Conservation (phyloP, 73 alveolate genomes). For the Vitrella brassicaformis region DNA sequence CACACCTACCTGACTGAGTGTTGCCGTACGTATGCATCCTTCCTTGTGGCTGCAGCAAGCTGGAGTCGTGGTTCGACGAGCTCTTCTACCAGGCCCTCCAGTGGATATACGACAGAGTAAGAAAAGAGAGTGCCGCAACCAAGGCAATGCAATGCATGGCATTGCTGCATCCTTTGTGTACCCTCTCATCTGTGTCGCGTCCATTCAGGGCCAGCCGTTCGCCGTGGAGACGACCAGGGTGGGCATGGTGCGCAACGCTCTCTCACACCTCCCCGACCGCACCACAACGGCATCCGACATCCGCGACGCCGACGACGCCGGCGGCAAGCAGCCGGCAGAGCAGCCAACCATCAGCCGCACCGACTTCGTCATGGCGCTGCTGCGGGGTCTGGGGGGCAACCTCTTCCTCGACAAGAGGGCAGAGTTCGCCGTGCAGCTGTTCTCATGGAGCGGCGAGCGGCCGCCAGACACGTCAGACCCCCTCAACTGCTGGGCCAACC, state of each 20-base stretch:
- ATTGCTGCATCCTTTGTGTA: too few species aligned
- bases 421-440: conserved; percentile 41
- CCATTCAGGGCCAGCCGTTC: conserved; percentile 35
- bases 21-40: neutral
- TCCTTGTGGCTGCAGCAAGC: conserved; percentile 13
- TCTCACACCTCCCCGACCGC: conserved; percentile 60
- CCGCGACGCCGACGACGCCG: conserved; percentile 26
- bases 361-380: conserved; percentile 73
- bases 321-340: neutral
- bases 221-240: conserved; percentile 86
- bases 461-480: neutral
- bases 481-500: neutral
- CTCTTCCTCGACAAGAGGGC: conserved; percentile 60
- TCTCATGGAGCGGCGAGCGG: conserved; percentile 36
- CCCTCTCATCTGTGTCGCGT: too few species aligned
- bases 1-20: too few species aligned
- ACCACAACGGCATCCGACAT: too few species aligned
- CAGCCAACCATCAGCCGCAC: conserved; percentile 47
- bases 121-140: too few species aligned
- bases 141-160: too few species aligned
- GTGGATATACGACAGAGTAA: too few species aligned
- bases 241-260: conserved; percentile 83
- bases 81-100: conserved; percentile 61
- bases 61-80: conserved; percentile 81
- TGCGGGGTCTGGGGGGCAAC: conserved; percentile 90